Percentiles rank a stretch among this genome's conserved stretches.
Evolutionary conservation across 1,139 yeast genomes (phyloP).

Genomic region (Blastobotrys illinoisensis): DNA sequence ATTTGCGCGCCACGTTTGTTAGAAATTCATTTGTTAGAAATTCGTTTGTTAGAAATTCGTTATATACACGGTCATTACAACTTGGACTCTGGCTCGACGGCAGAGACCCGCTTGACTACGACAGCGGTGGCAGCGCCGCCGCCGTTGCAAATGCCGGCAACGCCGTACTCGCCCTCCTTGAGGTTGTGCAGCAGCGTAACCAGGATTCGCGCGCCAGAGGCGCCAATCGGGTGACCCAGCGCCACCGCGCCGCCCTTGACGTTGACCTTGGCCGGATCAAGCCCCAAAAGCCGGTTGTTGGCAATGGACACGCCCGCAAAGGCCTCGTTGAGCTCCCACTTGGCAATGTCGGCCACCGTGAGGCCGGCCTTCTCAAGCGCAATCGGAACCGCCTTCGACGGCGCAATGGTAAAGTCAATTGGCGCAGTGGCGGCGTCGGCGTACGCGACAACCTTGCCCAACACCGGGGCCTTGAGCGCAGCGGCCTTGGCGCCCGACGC

Average conservation of each 20-base stretch:
- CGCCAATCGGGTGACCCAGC: slow-evolving; percentile 90
- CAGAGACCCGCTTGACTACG: slow-evolving; percentile 50
- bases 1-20: too few species aligned
- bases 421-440: slow-evolving; percentile 95
- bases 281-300: slow-evolving; percentile 60
- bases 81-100: slow-evolving; percentile 15
- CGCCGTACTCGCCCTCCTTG: slow-evolving; percentile 82
- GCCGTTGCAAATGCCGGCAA: slow-evolving; percentile 93
- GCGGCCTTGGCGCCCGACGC: slow-evolving; percentile 71
- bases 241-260: slow-evolving; percentile 97
- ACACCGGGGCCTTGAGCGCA: slow-evolving; percentile 55
- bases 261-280: slow-evolving; percentile 68
- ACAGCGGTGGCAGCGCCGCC: slow-evolving; percentile 94
- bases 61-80: neutral
- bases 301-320: slow-evolving; percentile 90
- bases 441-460: slow-evolving; percentile 80
- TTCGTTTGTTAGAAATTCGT: neutral
- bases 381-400: slow-evolving; percentile 84
- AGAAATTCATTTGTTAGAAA: neutral
- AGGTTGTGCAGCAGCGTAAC: slow-evolving; percentile 73
- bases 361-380: slow-evolving; percentile 59
- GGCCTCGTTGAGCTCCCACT: slow-evolving; percentile 89
- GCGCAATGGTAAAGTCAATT: slow-evolving; percentile 89
- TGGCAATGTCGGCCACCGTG: slow-evolving; percentile 44
- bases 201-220: slow-evolving; percentile 89